Base-by-base conservation (phyloP, 345 rosid genomes). In the Schrenkiella parvula region DNA sequence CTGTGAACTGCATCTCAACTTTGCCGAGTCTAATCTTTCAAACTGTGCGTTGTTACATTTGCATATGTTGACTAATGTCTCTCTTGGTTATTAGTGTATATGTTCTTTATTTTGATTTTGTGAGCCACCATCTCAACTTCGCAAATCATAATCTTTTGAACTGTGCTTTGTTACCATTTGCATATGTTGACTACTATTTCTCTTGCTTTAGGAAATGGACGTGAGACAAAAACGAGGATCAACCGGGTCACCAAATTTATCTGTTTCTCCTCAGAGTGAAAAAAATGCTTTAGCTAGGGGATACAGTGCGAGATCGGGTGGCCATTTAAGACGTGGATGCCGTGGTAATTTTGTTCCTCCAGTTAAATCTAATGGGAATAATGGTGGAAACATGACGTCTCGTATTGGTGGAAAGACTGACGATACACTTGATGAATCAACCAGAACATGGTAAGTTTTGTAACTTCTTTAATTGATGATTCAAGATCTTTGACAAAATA, bases 271-370 rank as follows among this genome's bases (percentile, higher is more conserved):
- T 4, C 90, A 84, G 73, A 74, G 75, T 79, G 96, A 90, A 47
- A 66, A 47, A 77, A 79, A 66, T 72, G 63, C 68, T 42, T 66
- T 67, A 59, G 64, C 69, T 78, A 84, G 82, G 82, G 85, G 87
- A 26, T 84, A 82, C 74, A 87, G 93, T 67, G 78, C 68, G 59
- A 87, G 87, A 75, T 75, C 90, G 0, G 75, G 87, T 48, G 90
- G 97, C 54, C 60, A 75, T 75, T 55, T 81, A 72, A 84, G 95
- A 59, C 88, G 90, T 44, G 96, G 96, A 53, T 66, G 79, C 67
- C 91, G 93, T 51, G 92, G 96, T 47, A 91, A 79, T 79, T 95
- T 95, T 81, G 82, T 95, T 66, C 96, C 99, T 44, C 96, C 96
- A 13, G 84, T 91, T 80, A 91, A 70, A 84, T 78, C 92, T 18